These are phyloP conservation scores for Erigeron canadensis DNA, from an alignment of 129 eudicot species.

Conservation along the genomic window DNA sequence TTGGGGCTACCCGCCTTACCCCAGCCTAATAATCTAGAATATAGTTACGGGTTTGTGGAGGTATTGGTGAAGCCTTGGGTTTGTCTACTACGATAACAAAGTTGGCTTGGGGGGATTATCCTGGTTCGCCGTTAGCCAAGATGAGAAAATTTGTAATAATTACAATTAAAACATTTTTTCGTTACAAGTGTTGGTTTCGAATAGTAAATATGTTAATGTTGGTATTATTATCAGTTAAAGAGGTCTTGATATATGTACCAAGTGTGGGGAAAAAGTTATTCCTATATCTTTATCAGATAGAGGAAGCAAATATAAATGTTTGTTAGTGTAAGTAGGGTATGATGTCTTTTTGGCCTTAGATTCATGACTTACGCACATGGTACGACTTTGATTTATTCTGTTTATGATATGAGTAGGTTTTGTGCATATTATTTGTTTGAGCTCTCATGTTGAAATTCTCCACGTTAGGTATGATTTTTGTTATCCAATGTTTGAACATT, in stretches of 20 bases:
- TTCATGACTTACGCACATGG: constrained; percentile 4
- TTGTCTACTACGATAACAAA: no score
- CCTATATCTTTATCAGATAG: neutral
- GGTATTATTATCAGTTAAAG: no score
- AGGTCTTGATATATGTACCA: neutral
- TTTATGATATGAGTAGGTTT: constrained; percentile 6
- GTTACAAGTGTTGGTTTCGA: no score
- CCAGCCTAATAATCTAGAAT: no score
- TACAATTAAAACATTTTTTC: no score
- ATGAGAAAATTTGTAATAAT: no score
- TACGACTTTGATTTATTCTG: neutral
- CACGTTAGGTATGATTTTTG: constrained; percentile 1
- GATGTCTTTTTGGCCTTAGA: neutral
- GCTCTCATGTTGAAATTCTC: constrained; percentile 10
- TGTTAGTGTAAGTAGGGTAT: constrained; percentile 20
- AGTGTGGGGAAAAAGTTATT: neutral
- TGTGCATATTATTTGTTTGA: constrained; percentile 12
- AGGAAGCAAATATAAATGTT: neutral
- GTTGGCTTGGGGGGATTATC: no score
- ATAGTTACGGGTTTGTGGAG: no score
- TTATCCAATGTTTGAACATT: neutral
- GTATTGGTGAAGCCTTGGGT: no score
- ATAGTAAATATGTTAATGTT: no score
- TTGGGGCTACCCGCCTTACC: neutral
- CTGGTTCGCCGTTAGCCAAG: no score